Percentiles rank a stretch among this genome's conserved stretches.
phyloP scores from a whole-genome alignment of 2,329 filamentous ascomycete genomes.

The Thelonectria olida region DNA sequence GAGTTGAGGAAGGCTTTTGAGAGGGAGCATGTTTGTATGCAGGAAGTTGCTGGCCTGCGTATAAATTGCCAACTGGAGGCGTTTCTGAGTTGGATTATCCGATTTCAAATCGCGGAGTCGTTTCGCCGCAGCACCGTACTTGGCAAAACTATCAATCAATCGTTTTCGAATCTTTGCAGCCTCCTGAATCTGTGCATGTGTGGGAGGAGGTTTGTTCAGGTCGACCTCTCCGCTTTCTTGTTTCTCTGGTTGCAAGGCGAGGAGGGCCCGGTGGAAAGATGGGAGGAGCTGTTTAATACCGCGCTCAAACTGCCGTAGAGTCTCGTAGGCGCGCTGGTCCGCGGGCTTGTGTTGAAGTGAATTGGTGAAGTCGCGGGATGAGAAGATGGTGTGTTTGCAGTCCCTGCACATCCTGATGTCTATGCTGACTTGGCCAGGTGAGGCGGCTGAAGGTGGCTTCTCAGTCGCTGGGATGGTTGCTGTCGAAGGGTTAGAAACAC shows the following conservation, averaged over 20 bases:
- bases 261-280: constrained; percentile 81
- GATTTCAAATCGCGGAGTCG: constrained; percentile 83
- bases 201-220: constrained; percentile 55
- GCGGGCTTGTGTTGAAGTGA: constrained; percentile 74
- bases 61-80: constrained; percentile 84
- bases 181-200: constrained; percentile 78
- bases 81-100: constrained; percentile 74
- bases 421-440: constrained; percentile 67
- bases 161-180: constrained; percentile 90
- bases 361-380: constrained; percentile 78
- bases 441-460: constrained; percentile 47
- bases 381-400: constrained; percentile 72
- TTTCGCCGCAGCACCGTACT: constrained; percentile 85
- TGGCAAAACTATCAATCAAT: constrained; percentile 86
- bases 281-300: constrained; percentile 86
- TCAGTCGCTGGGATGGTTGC: constrained; percentile 48
- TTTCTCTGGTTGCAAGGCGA: constrained; percentile 70
- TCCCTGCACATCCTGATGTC: constrained; percentile 93
- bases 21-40: constrained; percentile 88
- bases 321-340: constrained; percentile 83
- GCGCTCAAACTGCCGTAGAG: constrained; percentile 85
- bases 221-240: constrained; percentile 50
- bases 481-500: constrained; percentile 10
- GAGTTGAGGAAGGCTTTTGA: constrained; percentile 78
- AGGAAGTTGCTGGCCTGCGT: constrained; percentile 84